Base-by-base conservation (phyloP, 805 yeast species). In the Zygotorulaspora chibaensis region DNA sequence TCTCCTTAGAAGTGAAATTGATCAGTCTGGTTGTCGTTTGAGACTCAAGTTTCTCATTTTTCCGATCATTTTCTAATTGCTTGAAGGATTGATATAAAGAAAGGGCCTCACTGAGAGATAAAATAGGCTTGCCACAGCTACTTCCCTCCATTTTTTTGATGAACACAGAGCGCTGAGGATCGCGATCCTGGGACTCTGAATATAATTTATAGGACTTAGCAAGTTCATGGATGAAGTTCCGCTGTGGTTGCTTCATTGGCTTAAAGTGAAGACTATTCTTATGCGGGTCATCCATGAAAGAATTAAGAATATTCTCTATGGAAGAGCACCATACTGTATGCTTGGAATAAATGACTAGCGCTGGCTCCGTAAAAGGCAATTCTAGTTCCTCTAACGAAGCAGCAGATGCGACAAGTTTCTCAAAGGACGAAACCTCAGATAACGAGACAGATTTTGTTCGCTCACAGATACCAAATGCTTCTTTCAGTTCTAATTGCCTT, bases 161-260 rank as follows among this genome's bases (percentile, higher is more conserved):
- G 52, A 77, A 81, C 0, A 88, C 91, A 9, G 84, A 77, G 49
- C 96, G 65, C 42, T 78, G 72, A 0, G 96, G 96, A 53, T 87
- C 96, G 2, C 77, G 78, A 62, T 87, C 96, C 50, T 86, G 93
- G 1, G 90, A 77, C 56, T 85, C 89, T 0, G 84, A 71, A 54
- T 76, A 80, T 10, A 87, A 56, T 10, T 74, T 69, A 60, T 70
- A 87, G 0, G 79, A 65, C 20, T 72, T 77, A 0, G 89, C 83
- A 34, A 89, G 57, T 42, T 79, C 80, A 57, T 82, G 91, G 20
- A 89, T 66, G 58, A 88, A 87, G 50, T 70, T 70, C 38, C 96
- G 70, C 61, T 86, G 91, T 4, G 80, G 75, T 11, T 71, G 61
- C 41, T 69, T 73, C 95, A 89, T 87, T 13, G 91, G 83, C 13